Evolutionary conservation across 208 protist genomes (phyloP).

Genomic region (Trypanosoma grayi): DNA sequence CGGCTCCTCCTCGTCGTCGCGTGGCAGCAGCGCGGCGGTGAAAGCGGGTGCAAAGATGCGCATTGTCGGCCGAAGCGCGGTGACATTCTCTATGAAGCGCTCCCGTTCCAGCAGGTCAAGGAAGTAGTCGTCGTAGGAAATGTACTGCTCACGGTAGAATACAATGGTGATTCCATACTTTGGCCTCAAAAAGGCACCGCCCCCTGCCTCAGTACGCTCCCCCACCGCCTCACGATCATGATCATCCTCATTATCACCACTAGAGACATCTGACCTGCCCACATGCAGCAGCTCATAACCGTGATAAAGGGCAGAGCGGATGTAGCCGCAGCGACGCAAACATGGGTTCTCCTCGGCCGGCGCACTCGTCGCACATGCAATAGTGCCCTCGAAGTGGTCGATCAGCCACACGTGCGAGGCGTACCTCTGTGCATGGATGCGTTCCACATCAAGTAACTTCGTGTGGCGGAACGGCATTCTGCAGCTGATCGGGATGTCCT

Average conservation of each 20-base stretch:
- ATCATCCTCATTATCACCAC: not conserved
- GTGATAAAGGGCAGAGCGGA: conserved; percentile 6
- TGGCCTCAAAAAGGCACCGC: not conserved
- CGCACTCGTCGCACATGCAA: conserved; percentile 7
- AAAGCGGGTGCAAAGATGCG: conserved; percentile 4
- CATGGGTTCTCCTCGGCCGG: conserved; percentile 4
- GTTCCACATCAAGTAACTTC: conserved; percentile 8
- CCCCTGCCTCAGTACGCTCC: not conserved
- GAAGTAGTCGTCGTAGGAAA: conserved; percentile 14
- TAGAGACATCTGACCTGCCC: conserved; percentile 1
- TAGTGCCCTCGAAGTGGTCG: conserved; percentile 12
- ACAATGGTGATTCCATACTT: conserved; percentile 7
- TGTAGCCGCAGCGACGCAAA: conserved; percentile 7
- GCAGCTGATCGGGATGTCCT: conserved; percentile 2
- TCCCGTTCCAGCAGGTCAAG: conserved; percentile 10
- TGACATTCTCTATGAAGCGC: conserved; percentile 10
- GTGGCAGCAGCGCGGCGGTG: not conserved
- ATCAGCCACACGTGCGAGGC: conserved; percentile 14
- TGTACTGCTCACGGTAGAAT: conserved; percentile 11
- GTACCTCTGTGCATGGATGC: conserved; percentile 6
- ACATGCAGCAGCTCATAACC: conserved; percentile 14
- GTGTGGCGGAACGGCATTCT: conserved; percentile 10
- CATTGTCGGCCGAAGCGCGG: conserved; percentile 5
- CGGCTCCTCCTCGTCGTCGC: not conserved
- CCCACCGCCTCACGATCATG: not conserved